These are phyloP conservation scores for Harringtonia aguacate DNA, from an alignment of 2,329 filamentous ascomycete species.

Conservation along the genomic window DNA sequence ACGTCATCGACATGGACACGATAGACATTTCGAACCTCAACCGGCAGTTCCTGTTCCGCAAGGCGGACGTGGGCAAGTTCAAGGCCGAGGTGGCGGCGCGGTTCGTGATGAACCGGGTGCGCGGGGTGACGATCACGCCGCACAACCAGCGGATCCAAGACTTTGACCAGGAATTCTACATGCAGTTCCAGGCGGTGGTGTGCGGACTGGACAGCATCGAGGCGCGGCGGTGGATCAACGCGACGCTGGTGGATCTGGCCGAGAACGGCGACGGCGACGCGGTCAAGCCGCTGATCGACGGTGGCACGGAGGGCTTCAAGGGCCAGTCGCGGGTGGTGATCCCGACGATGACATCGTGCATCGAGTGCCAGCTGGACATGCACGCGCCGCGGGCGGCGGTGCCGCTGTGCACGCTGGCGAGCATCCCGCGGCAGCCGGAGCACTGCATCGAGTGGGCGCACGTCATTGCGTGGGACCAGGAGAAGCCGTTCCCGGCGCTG, in stretches of 20 bases:
- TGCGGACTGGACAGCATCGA: conserved; percentile 96
- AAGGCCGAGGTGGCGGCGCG: conserved; percentile 89
- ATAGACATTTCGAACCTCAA: conserved; percentile 98
- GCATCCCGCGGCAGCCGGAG: conserved; percentile 91
- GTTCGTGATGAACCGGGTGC: conserved; percentile 83
- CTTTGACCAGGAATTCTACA: conserved; percentile 92
- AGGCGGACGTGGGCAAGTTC: conserved; percentile 80
- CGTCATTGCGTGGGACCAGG: conserved; percentile 90
- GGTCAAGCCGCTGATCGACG: conserved; percentile 89
- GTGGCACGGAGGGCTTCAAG: conserved; percentile 96
- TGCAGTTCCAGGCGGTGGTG: conserved; percentile 88
- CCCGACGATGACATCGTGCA: conserved; percentile 86
- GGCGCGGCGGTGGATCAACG: conserved; percentile 96
- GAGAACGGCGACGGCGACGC: conserved; percentile 61
- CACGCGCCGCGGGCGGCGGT: conserved; percentile 96
- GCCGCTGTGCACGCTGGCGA: conserved; percentile 90
- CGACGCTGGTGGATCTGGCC: conserved; percentile 82
- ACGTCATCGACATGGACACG: conserved; percentile 99
- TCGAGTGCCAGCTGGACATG: conserved; percentile 98
- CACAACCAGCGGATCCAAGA: conserved; percentile 95
- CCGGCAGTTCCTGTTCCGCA: conserved; percentile 90
- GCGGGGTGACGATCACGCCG: conserved; percentile 83
- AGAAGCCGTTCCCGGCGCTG: conserved; percentile 71
- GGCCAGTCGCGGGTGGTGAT: conserved; percentile 89
- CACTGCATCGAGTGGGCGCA: conserved; percentile 99